phyloP scores from a whole-genome alignment of 2,329 filamentous ascomycete species.

The Knufia fluminis region DNA sequence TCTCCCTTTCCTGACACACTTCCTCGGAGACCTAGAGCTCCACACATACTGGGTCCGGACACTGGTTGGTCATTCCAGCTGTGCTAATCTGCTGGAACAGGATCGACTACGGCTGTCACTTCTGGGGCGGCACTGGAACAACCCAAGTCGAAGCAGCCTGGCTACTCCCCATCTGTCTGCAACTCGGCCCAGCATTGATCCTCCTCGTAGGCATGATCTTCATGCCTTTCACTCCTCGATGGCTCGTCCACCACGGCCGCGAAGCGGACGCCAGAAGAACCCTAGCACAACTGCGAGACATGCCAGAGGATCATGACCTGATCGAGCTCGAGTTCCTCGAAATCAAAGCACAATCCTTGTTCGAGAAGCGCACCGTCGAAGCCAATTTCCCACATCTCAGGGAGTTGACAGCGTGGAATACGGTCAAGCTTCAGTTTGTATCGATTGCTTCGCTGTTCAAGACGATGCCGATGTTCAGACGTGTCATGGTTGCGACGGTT shows the following conservation, averaged over 20 bases:
- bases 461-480: conserved; percentile 38
- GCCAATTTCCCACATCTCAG: conserved; percentile 59
- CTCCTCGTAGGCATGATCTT: conserved; percentile 62
- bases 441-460: conserved; percentile 30
- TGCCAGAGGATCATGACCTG: conserved; percentile 55
- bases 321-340: conserved; percentile 68
- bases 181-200: conserved; percentile 57
- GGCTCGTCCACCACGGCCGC: conserved; percentile 53
- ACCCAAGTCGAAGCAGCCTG: conserved; percentile 61
- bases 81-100: too few species aligned
- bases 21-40: too few species aligned
- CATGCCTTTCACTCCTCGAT: conserved; percentile 71
- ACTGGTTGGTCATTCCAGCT: too few species aligned
- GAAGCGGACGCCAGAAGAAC: neutral
- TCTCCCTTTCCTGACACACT: too few species aligned
- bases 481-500: conserved; percentile 30
- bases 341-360: conserved; percentile 70
- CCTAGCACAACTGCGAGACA: conserved; percentile 42
- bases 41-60: too few species aligned
- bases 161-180: conserved; percentile 63
- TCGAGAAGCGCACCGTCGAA: conserved; percentile 61
- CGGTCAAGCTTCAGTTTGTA: conserved; percentile 55
- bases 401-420: conserved; percentile 52
- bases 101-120: too few species aligned
- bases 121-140: conserved; percentile 31